Conservation (phyloP, 2,329 filamentous ascomycete species). For the Mycosphaerella sp. region DNA sequence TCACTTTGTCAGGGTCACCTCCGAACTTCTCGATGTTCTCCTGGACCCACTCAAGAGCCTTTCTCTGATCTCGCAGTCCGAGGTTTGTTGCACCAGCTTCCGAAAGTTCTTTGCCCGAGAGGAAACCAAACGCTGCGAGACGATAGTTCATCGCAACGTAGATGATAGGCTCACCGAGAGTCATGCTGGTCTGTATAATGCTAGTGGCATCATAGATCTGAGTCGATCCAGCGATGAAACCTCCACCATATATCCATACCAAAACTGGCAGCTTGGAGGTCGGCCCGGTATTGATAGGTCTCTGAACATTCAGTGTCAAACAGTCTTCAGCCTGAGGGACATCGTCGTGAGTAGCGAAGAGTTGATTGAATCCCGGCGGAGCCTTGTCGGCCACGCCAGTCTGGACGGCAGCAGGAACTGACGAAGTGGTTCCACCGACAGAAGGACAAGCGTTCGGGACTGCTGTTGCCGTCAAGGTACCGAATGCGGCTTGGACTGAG, state of each 20-base stretch:
- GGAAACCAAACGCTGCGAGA: conserved; percentile 34
- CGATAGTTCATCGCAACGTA: conserved; percentile 71
- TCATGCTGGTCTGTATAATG: conserved; percentile 39
- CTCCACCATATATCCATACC: conserved; percentile 47
- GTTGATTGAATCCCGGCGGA: conserved; percentile 37
- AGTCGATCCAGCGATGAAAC: conserved; percentile 39
- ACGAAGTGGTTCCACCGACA: conserved; percentile 45
- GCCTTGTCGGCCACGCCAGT: conserved; percentile 33
- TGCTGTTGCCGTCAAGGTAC: conserved; percentile 56
- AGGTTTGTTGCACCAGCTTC: conserved; percentile 34
- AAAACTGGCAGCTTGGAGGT: conserved; percentile 43
- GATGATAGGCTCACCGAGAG: conserved; percentile 58
- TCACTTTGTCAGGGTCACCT: conserved; percentile 57
- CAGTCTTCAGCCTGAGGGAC: conserved; percentile 40
- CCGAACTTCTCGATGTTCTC: conserved; percentile 56
- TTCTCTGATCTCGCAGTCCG: conserved; percentile 31
- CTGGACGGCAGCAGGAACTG: too few relatives aligned
- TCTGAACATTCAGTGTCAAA: conserved; percentile 35
- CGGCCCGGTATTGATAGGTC: conserved; percentile 36
- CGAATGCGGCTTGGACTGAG: conserved; percentile 51
- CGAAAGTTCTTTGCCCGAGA: conserved; percentile 31
- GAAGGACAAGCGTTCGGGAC: conserved; percentile 63
- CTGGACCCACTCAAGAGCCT: conserved; percentile 33
- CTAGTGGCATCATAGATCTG: conserved; percentile 39
- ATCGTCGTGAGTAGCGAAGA: conserved; percentile 36